Evolutionary conservation across 2,329 filamentous ascomycete genomes (phyloP), one percentile per base, ranked within the genome.

Genomic region (Fusarium chlamydosporum): DNA sequence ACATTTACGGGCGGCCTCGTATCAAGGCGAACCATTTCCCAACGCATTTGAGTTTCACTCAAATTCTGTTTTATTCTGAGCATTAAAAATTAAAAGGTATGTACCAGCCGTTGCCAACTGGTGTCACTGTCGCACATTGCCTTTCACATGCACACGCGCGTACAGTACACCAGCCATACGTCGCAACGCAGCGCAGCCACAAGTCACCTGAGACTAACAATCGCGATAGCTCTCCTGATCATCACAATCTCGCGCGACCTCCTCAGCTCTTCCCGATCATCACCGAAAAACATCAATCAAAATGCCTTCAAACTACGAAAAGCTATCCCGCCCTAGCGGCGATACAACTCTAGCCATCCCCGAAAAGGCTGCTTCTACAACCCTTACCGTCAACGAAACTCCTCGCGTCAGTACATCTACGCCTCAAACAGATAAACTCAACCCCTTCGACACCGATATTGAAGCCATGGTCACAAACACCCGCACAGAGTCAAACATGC

Each of bases 391-490:
- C 20, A 67, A 67, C 29, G 66, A 69, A n/a, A 69, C 71, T 4
- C 66, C 72, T 37, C 75, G 76, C 40, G 65, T 75, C 48, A 81
- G 79, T 66, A 79, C 79, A 23, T 83, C 83, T 1, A 83, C 82
- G 12, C 84, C 85, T 2, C 76, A 76, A 41, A 82, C 83, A 2
- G 77, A 79, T 40, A 76, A 77, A 40, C 78, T 75, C 60, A 85
- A 86, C 69, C 85, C 86, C 23, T 89, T 88, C 72, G 86, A 88
- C 52, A 84, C 84, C 7, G 86, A 89, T 67, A 79, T 88, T 48
- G 86, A 89, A 74, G 85, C 84, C 35, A 82, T 84, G 77, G 76
- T 83, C 43, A 79, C 83, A 50, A 50, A 50, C 15, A 65, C 67
- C 3, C 52, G 65, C 18, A 73, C 69, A 18, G 72, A 74, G 3